Evolutionary conservation across 441 rosid genomes (phyloP), one percentile per base, ranked within the genome.

Genomic region (Croton laevigatus): DNA sequence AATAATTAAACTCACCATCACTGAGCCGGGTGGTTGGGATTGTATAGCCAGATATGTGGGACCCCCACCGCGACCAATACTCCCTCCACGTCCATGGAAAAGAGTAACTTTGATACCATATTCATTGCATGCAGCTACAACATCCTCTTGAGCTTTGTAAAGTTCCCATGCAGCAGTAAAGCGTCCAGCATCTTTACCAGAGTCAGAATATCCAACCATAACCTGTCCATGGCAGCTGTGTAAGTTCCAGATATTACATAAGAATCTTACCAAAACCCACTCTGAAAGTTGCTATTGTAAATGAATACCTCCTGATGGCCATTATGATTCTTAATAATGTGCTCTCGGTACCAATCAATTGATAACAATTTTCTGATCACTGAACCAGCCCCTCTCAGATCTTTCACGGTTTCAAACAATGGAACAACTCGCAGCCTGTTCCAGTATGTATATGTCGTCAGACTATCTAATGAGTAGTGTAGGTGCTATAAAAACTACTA

Each of bases 101-200:
- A 91, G 84, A 48, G 97, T 90, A 70, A 94, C 89, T 85, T 90
- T 91, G 52, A 94, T 88, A 62, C 95, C 97, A 78, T 75, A 88
- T 65, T 91, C 97, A 64, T 88, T 88, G 84, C 97, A 94, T 32
- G 97, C 97, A 51, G 93, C 90, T 57, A 88, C 98, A 81, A 91
- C 98, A 83, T 94, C 93, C 83, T 91, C 98, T 74, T 91, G 98
- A 66, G 98, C 98, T 82, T 94, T 94, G 88, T 94, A 94, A 59
- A 94, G 95, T 78, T 94, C 98, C 97, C 98, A 94, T 20, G 97
- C 97, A 71, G 98, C 98, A 55, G 97, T 87, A 80, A 94, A 94
- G 71, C 97, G 90, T 23, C 98, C 97, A 46, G 98, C 97, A 78
- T 91, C 98, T 81, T 93, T 93, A 61, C 97, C 98, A 63, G 98